A percentile compares a stretch with the other conserved stretches of the same genome.
phyloP scores from a whole-genome alignment of 2,329 filamentous ascomycete species.

The Xylariaceae sp. region DNA sequence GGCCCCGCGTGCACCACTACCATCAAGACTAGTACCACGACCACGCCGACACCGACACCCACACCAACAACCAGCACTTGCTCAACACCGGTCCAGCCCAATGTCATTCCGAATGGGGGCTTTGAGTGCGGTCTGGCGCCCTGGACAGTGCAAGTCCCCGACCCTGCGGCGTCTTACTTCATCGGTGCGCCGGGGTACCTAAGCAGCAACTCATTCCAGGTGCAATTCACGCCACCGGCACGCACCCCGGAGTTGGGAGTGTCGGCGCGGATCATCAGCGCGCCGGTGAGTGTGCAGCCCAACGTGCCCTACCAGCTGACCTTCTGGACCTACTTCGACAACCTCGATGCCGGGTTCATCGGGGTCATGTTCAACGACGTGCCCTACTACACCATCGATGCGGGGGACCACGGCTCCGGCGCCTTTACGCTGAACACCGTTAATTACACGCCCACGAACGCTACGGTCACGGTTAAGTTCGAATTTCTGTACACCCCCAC shows the following conservation, averaged over 20 bases:
- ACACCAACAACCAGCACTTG: background rate
- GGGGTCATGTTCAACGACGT: slow-evolving; percentile 28
- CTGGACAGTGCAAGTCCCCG: slow-evolving; percentile 30
- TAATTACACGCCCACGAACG: slow-evolving; percentile 11
- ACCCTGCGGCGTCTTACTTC: slow-evolving; percentile 12
- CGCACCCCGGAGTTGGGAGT: slow-evolving; percentile 21
- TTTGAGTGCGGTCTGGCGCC: slow-evolving; percentile 30
- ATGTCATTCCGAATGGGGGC: slow-evolving; percentile 21
- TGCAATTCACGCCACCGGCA: slow-evolving; percentile 13
- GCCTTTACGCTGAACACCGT: slow-evolving; percentile 9
- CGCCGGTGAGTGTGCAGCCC: slow-evolving; percentile 14
- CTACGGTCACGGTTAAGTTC: slow-evolving; percentile 16
- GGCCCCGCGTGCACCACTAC: no score
- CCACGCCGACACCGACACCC: no score
- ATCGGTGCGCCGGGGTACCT: slow-evolving; percentile 8
- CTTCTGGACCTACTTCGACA: slow-evolving; percentile 28
- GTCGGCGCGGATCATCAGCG: slow-evolving; percentile 22
- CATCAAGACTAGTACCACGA: no score
- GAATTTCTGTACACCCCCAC: slow-evolving; percentile 9
- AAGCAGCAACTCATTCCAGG: slow-evolving; percentile 24
- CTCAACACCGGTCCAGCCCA: background rate
- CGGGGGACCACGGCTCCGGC: slow-evolving; percentile 19
- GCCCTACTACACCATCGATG: slow-evolving; percentile 20
- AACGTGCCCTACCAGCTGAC: slow-evolving; percentile 15
- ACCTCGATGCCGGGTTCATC: slow-evolving; percentile 24